Conservation (phyloP, 1,284 basidiomycete genomes). For the Agaricales sp. region DNA sequence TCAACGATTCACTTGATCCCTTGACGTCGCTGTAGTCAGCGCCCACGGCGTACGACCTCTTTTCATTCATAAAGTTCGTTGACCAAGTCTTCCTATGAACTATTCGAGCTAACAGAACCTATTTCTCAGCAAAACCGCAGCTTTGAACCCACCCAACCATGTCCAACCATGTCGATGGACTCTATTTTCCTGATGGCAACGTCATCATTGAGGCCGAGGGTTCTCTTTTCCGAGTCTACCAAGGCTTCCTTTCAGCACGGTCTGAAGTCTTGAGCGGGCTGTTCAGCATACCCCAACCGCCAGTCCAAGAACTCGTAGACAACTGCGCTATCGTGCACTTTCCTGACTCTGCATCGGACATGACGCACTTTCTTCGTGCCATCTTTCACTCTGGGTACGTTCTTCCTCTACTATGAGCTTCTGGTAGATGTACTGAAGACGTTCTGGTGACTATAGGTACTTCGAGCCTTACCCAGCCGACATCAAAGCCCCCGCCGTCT, state of each 20-base stretch:
- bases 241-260: slow-evolving; percentile 58
- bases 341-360: slow-evolving; percentile 46
- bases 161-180: background rate
- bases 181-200: slow-evolving; percentile 68
- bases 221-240: slow-evolving; percentile 61
- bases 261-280: slow-evolving; percentile 61
- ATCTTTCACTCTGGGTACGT: slow-evolving; percentile 19
- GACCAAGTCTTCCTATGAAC: no score
- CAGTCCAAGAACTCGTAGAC: slow-evolving; percentile 32
- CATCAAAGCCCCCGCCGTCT: background rate
- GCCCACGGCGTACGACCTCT: no score
- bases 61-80: no score
- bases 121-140: no score
- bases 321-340: slow-evolving; percentile 40
- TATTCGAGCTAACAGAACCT: no score
- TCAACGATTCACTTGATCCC: no score
- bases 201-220: slow-evolving; percentile 45
- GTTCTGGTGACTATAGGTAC: background rate
- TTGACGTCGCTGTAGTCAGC: no score
- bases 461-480: background rate
- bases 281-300: slow-evolving; percentile 50
- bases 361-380: slow-evolving; percentile 49
- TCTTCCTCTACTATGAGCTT: background rate
- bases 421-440: background rate
- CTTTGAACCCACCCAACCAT: background rate